These are phyloP conservation scores for Xanthoceras sorbifolium DNA, from an alignment of 345 rosid species.

Conservation along the genomic window DNA sequence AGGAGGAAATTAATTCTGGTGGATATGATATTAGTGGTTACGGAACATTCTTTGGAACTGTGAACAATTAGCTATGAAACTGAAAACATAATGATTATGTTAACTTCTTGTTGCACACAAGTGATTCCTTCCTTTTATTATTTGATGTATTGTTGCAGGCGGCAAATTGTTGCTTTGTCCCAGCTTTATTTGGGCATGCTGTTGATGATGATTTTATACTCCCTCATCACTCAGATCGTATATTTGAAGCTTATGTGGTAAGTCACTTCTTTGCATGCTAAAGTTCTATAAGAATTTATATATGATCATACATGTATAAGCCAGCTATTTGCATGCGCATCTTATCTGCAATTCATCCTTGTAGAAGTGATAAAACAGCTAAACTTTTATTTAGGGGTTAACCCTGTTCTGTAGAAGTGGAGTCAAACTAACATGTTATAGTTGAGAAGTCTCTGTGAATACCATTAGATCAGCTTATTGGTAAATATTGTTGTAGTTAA, in stretches of 20 bases:
- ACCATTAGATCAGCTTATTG: not conserved
- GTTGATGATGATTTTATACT: constrained; percentile 82
- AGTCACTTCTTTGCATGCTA: constrained; percentile 21
- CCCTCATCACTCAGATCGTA: constrained; percentile 88
- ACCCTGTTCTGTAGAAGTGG: not conserved
- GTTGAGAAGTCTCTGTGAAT: not conserved
- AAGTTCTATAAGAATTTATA: constrained; percentile 10
- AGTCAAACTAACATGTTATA: not conserved
- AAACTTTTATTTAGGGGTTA: not conserved
- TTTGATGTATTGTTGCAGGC: constrained; percentile 45
- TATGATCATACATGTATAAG: not conserved
- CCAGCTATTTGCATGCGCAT: constrained; percentile 14
- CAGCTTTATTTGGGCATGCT: constrained; percentile 95
- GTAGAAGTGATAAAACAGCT: not conserved
- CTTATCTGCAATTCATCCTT: constrained; percentile 1
- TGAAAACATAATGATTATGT: constrained; percentile 10
- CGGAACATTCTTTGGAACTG: not conserved
- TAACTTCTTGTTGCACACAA: not conserved
- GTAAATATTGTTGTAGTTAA: not conserved
- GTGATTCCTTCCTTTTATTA: not conserved
- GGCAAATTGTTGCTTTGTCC: constrained; percentile 83
- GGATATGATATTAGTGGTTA: not conserved
- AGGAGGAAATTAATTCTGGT: not conserved
- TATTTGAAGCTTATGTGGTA: constrained; percentile 81
- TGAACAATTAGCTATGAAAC: constrained; percentile 1